Evolutionary conservation across 139 green algal species (phyloP).

Genomic region (Chlamydomonas schloesseri): DNA sequence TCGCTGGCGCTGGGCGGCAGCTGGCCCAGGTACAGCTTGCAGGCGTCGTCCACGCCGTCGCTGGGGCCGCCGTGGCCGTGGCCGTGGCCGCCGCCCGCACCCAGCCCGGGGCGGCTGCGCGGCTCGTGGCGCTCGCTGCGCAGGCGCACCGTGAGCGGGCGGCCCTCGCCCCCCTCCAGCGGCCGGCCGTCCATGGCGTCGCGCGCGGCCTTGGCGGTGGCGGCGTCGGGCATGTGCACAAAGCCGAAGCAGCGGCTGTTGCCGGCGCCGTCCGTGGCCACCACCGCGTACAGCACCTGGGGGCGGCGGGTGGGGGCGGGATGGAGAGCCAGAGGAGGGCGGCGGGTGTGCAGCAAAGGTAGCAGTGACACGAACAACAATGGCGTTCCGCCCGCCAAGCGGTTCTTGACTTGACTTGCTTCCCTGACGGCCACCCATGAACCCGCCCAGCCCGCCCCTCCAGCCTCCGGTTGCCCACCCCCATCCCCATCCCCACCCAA

Average conservation of each 20-base stretch:
- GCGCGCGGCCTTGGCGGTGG: conserved; percentile 63
- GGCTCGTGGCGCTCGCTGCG: conserved; percentile 22
- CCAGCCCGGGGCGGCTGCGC: not conserved
- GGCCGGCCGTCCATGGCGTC: conserved; percentile 54
- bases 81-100: not conserved
- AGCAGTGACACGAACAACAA: too few species aligned
- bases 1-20: conserved; percentile 31
- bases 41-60: conserved; percentile 52
- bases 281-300: conserved; percentile 51
- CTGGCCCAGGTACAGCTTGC: conserved; percentile 72
- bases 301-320: not conserved
- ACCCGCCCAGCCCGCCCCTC: too few species aligned
- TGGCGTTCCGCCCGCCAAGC: too few species aligned
- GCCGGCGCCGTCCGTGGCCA: conserved; percentile 64
- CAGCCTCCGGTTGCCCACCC: too few species aligned
- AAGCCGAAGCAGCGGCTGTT: conserved; percentile 87
- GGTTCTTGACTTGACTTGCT: too few species aligned
- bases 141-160: conserved; percentile 61
- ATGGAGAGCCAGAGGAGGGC: too few species aligned
- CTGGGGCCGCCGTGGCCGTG: not conserved
- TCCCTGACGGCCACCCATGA: too few species aligned
- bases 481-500: not conserved
- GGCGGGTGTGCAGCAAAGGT: too few species aligned
- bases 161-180: conserved; percentile 68
- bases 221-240: conserved; percentile 83